Conservation (phyloP, 1,284 basidiomycete species). For the Mycena citricolor region DNA sequence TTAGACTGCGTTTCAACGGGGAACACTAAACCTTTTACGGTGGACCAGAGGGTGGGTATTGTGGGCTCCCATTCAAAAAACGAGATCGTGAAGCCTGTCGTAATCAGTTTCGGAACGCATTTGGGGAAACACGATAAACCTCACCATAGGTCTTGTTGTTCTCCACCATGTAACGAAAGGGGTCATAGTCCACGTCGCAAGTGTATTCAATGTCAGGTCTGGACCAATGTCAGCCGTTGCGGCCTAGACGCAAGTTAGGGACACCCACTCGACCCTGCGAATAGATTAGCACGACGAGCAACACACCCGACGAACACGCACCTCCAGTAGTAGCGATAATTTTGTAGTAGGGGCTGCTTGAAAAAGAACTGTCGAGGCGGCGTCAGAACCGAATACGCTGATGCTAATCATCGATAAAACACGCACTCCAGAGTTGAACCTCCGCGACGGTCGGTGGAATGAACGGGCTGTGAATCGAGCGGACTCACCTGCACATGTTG, state of each 20-base stretch:
- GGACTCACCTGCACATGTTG: conserved; percentile 42
- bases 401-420: conserved; percentile 15
- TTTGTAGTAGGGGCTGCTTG: conserved; percentile 67
- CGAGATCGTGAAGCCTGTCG: conserved; percentile 72
- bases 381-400: conserved; percentile 13
- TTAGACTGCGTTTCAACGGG: not conserved
- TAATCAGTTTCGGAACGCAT: conserved; percentile 1
- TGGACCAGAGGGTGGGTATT: conserved; percentile 75
- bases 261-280: conserved; percentile 39
- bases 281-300: conserved; percentile 4
- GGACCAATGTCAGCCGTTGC: conserved; percentile 13
- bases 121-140: conserved; percentile 17
- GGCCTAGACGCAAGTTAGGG: conserved; percentile 3
- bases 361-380: conserved; percentile 63
- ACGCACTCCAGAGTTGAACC: conserved; percentile 81
- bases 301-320: conserved; percentile 36
- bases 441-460: conserved; percentile 74
- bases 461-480: not conserved
- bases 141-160: conserved; percentile 71
- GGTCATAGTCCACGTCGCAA: conserved; percentile 79
- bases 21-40: conserved; percentile 54
- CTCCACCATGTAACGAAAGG: conserved; percentile 78
- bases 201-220: conserved; percentile 75
- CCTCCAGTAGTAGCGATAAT: conserved; percentile 87
- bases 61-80: conserved; percentile 79